Evolutionary conservation across 2,329 filamentous ascomycete species (phyloP).

Genomic region (Ramularia collo-cygni): DNA sequence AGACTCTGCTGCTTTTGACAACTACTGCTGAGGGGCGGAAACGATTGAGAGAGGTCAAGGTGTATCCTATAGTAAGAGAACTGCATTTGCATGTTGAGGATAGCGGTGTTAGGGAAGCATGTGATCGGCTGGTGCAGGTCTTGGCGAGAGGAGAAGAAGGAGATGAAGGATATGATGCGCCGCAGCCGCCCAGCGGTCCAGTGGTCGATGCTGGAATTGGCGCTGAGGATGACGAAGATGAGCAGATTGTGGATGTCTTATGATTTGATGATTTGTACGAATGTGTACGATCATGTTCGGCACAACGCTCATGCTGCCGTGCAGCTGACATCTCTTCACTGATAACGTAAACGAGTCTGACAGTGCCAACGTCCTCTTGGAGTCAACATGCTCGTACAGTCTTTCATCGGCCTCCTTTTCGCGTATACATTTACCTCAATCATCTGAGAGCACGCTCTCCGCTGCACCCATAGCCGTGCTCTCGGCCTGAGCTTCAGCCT

Average conservation of each 20-base stretch:
- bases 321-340: too few species aligned
- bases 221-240: slow-evolving; percentile 30
- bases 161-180: slow-evolving; percentile 26
- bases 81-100: slow-evolving; percentile 71
- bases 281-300: too few species aligned
- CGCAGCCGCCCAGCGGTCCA: slow-evolving; percentile 1
- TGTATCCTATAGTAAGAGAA: slow-evolving; percentile 86
- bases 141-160: slow-evolving; percentile 71
- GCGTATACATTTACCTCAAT: slow-evolving; percentile 9
- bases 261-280: not conserved
- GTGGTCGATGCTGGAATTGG: slow-evolving; percentile 25
- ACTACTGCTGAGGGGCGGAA: slow-evolving; percentile 71
- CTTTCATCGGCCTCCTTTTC: too few species aligned
- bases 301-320: too few species aligned
- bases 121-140: slow-evolving; percentile 83
- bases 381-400: too few species aligned
- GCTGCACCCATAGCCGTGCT: slow-evolving; percentile 21
- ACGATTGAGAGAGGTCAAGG: slow-evolving; percentile 64
- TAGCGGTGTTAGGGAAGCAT: slow-evolving; percentile 74
- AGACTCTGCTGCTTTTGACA: slow-evolving; percentile 77
- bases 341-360: too few species aligned
- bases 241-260: slow-evolving; percentile 19
- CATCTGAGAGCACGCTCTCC: slow-evolving; percentile 21
- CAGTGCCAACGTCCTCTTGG: too few species aligned
- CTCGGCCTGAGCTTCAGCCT: slow-evolving; percentile 23